Evolutionary conservation across 495 filamentous ascomycete genomes (phyloP), one percentile per base, ranked within the genome.

Genomic region (Penicillium cataractarum): DNA sequence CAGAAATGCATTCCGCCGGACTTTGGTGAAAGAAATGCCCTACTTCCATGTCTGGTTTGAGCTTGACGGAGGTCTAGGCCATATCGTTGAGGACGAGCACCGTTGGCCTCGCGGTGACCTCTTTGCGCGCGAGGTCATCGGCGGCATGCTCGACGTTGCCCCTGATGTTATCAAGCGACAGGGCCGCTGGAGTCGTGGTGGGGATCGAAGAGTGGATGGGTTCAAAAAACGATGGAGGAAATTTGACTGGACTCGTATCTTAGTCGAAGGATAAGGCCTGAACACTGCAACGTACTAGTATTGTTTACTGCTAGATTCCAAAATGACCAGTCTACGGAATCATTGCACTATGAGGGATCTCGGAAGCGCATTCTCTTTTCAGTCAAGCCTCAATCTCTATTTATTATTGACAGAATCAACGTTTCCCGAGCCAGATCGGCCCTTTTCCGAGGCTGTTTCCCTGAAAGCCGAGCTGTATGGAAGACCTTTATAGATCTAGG

Each of bases 11-110:
- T 98, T 99, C 76, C 85, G 95, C 3, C 82, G 87, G 50, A 88
- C 85, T 3, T 76, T 99, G 33, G 92, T 89, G 26, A 97, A 96
- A 80, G 95, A 99, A 78, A 96, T 97, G 93, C 95, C 95, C 26
- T 99, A 99, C 72, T 98, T 99, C 75, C 95, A 99, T 65, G 93
- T 92, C 17, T 99, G 93, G 93, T 97, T 98, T 71, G 85, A 87
- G 61, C 75, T 99, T 7, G 92, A 98, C 71, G 96, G 96, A 5
- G 95, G 95, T 2, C 71, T 99, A 57, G 95, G 92, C 0, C 95
- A 99, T 71, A 83, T 99, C 31, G 90, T 99, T 10, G 95, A 99
- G 76, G 92, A 98, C 70, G 80, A 85, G 44, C 85, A 87, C 60
- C 81, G 88, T 57, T 99, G 96, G 95, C 96, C 96, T 1, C 89